These are phyloP conservation scores for Metarhizium guizhouense DNA, from an alignment of 2,329 filamentous ascomycete genomes.

Conservation along the genomic window DNA sequence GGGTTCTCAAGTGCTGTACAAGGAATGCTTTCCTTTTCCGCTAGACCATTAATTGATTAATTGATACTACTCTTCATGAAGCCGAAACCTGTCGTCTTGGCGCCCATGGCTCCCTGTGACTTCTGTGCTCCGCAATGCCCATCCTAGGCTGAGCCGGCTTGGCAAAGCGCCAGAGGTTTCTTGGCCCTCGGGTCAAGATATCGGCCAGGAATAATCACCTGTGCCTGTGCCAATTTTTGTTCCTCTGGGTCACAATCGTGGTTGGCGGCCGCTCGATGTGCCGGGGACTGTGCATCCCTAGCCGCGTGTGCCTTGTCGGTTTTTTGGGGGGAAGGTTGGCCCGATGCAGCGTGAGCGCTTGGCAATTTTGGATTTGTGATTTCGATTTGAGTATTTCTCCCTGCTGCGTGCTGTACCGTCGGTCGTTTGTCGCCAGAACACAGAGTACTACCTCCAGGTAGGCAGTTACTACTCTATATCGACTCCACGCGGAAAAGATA, in stretches of 20 bases:
- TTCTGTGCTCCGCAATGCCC: neutral
- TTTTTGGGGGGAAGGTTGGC: neutral
- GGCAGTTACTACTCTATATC: too few relatives aligned
- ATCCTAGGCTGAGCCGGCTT: slow-evolving; percentile 1
- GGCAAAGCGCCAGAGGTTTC: neutral
- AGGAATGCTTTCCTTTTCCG: too few relatives aligned
- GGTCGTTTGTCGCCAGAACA: too few relatives aligned
- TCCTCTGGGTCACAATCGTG: neutral
- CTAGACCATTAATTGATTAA: neutral
- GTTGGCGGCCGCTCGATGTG: neutral
- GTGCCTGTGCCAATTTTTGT: neutral
- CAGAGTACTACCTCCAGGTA: too few relatives aligned
- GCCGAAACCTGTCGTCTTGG: slow-evolving; percentile 1
- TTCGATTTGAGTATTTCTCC: neutral
- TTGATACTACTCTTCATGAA: neutral
- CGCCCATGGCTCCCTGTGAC: neutral
- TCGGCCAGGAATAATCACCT: neutral
- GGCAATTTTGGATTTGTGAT: neutral
- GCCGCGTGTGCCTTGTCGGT: neutral
- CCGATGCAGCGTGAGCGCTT: neutral
- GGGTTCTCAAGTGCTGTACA: too few relatives aligned
- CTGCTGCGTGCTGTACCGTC: neutral
- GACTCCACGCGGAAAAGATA: too few relatives aligned
- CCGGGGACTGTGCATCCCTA: neutral
- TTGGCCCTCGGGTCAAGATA: neutral